phyloP scores from a whole-genome alignment of 345 rosid species.

The Gynandropsis gynandra region DNA sequence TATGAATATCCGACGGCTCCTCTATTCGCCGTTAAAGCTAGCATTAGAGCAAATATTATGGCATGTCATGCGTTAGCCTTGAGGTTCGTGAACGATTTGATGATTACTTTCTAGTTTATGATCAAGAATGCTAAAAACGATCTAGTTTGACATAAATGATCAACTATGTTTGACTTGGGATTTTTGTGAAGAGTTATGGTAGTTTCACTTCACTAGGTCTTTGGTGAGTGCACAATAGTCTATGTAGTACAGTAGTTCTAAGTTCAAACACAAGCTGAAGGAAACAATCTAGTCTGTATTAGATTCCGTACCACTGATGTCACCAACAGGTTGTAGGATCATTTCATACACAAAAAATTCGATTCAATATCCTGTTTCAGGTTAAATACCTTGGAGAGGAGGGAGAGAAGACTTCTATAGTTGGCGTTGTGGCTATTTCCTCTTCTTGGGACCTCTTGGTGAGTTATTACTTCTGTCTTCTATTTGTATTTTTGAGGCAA shows the following conservation, averaged over 20 bases:
- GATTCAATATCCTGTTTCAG: constrained; percentile 36
- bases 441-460: constrained; percentile 97
- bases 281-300: too few relatives aligned
- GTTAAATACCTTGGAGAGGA: constrained; percentile 96
- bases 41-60: constrained; percentile 88
- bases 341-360: not conserved
- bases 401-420: constrained; percentile 55
- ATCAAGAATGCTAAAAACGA: too few relatives aligned
- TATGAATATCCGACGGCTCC: constrained; percentile 67
- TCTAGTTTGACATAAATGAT: constrained; percentile 9
- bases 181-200: not conserved
- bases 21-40: constrained; percentile 75
- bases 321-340: not conserved
- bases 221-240: too few relatives aligned
- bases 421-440: constrained; percentile 80
- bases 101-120: not conserved
- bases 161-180: not conserved
- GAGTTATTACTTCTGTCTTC: constrained; percentile 21
- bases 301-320: constrained; percentile 4
- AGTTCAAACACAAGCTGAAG: too few relatives aligned
- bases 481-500: too few relatives aligned
- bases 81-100: too few relatives aligned
- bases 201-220: too few relatives aligned
- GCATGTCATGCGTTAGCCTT: constrained; percentile 37
- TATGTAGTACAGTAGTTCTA: too few relatives aligned